These are phyloP conservation scores for Suillus cothurnatus DNA, from an alignment of 768 basidiomycete species.

Conservation along the genomic window DNA sequence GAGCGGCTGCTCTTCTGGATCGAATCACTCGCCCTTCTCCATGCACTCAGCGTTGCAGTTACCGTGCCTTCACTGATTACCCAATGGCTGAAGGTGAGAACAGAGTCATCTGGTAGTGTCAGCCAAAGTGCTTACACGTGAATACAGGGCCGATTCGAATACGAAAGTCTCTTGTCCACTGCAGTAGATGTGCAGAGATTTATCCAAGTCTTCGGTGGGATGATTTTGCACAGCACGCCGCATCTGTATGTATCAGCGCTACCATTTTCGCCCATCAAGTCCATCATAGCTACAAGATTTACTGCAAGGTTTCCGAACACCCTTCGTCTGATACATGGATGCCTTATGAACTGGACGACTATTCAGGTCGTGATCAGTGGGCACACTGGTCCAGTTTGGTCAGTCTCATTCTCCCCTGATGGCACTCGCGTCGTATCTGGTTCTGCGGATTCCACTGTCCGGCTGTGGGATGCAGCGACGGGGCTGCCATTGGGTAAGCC, in stretches of 20 bases:
- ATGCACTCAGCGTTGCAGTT: neutral
- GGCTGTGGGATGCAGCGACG: constrained; percentile 23
- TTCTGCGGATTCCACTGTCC: no score
- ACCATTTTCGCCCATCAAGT: constrained; percentile 29
- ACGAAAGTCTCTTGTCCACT: neutral
- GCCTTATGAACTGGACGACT: constrained; percentile 6
- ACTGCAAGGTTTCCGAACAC: neutral
- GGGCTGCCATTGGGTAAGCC: constrained; percentile 1
- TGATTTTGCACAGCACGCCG: constrained; percentile 20
- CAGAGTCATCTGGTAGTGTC: neutral
- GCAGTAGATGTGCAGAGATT: constrained; percentile 17
- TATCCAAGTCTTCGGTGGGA: constrained; percentile 13
- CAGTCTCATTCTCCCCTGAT: constrained; percentile 12
- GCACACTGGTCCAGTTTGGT: neutral
- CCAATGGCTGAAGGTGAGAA: neutral
- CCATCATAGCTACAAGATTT: constrained; percentile 20
- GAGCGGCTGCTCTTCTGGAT: constrained; percentile 15
- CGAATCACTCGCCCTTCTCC: constrained; percentile 4
- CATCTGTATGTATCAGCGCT: constrained; percentile 28
- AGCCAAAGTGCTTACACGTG: neutral
- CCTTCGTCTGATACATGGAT: neutral
- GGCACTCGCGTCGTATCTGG: constrained; percentile 20
- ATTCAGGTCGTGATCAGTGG: constrained; percentile 8
- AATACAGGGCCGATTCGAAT: neutral
- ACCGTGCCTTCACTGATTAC: neutral